Evolutionary conservation across 495 filamentous ascomycete species (phyloP), one percentile per base, ranked within the genome.

Genomic region (Hypoxylon cercidicola): DNA sequence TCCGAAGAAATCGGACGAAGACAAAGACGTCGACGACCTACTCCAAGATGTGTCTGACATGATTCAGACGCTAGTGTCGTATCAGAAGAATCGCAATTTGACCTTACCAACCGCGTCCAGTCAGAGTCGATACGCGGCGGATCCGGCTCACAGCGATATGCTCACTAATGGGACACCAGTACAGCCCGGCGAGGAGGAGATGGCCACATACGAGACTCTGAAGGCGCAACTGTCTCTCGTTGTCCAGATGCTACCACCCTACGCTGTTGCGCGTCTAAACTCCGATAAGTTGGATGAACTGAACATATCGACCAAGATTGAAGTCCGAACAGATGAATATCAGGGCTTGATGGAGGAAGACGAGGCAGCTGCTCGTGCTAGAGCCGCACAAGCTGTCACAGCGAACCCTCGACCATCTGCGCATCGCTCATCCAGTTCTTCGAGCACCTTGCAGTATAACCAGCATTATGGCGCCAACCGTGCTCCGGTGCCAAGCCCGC

Each of bases 341-440:
- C 84, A 81, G 50, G 93, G 93, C 3, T 87, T 88, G 12, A 90
- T 97, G 89, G 93, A 97, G 70, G 91, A 93, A 71, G 93, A 96
- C 65, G 91, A 94, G 60, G 77, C 72, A 12, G 76, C 79, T 30
- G 68, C 68, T 30, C 74, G 73, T 35, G 77, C 73, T 10, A 74
- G 73, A 54, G 75, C 75, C 8, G 67, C 75, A 5, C 75, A 80
- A 55, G 72, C 76, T 30, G 66, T 68, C 6, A 70, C 59, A 28
- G 61, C 66, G 1, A 73, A 48, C 18, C 68, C 77, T n/a, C 77
- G 77, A 43, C 76, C 77, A 57, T 54, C 39, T 28, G 40, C 69
- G 11, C 76, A 79, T 52, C 69, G 79, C 23, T 64, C 73, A n/a
- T 72, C 77, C 2, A 80, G 75, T 51, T 76, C 75, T 15, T 74